Evolutionary conservation across 2,329 filamentous ascomycete species (phyloP), one percentile per base, ranked within the genome.

Genomic region (Claviceps sp.): DNA sequence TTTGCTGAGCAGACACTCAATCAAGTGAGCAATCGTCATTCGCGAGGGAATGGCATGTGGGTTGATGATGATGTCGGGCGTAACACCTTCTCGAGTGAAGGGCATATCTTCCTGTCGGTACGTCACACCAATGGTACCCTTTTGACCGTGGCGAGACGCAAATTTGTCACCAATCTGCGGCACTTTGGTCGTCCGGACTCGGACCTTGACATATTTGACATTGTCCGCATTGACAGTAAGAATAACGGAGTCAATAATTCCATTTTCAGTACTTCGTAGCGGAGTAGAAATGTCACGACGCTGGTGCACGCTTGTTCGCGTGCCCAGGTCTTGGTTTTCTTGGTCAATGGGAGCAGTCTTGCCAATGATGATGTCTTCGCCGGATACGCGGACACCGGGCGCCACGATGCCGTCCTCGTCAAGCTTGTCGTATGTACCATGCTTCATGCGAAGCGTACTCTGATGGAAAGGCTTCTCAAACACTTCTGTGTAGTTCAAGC

Each of bases 1-100:
- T 68, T 98, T 98, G 67, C 88, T 95, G 52, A 98, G 79, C 60
- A 97, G 79, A 78, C 93, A 98, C 75, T 98, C 93, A 66, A 98
- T 95, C 80, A 98, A 90, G 77, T 98, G 93, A 61, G 93, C 93
- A 82, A 98, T 98, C 2, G 94, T 98, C 93, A 98, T 98, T 80
- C 93, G 93, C 51, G 93, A 98, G 0, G 93, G 93, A 79, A 98
- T 98, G 65, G 93, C 94, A 77, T 98, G 93, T 1, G 93, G 93
- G 69, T 98, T 98, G 76, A 98, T 97, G 69, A 98, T 96, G 56
- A 98, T 78, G 69, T 98, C 94, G 0, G 94, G 93, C 0, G 85
- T 86, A 50, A 98, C 79, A 61, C 94, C 93, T 66, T 97, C 88
- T 39, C 82, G 76, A 3, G 88, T 93, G 68, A 98, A 98, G 0